Conservation (phyloP, 805 yeast species). For the Lachancea quebecensis region DNA sequence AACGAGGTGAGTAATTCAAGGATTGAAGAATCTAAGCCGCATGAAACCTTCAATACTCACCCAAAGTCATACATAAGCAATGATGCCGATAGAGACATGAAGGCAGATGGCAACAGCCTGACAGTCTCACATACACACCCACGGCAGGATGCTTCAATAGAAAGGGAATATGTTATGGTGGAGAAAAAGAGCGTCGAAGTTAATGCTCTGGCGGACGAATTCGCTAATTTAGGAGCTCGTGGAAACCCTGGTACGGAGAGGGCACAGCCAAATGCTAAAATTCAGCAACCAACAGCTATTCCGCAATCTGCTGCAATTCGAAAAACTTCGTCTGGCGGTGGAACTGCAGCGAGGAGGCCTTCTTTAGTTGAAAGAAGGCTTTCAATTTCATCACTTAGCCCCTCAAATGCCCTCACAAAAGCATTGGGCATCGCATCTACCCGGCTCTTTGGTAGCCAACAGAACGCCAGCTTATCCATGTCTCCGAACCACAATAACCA, state of each 20-base stretch:
- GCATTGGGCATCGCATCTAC: slow-evolving; percentile 86
- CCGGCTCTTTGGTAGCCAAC: slow-evolving; percentile 60
- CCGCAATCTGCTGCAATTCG: slow-evolving; percentile 8
- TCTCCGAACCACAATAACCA: slow-evolving; percentile 19
- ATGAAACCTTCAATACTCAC: neutral
- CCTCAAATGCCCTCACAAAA: slow-evolving; percentile 81
- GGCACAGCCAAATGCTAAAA: slow-evolving; percentile 16
- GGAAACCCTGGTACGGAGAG: slow-evolving; percentile 39
- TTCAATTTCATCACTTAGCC: slow-evolving; percentile 60
- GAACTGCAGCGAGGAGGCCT: slow-evolving; percentile 48
- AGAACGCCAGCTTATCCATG: slow-evolving; percentile 16
- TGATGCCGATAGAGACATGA: neutral
- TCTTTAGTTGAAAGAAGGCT: slow-evolving; percentile 57
- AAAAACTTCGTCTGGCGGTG: slow-evolving; percentile 40
- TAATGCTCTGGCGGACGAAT: slow-evolving; percentile 89
- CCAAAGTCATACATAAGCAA: slow-evolving; percentile 10
- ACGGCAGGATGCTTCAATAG: slow-evolving; percentile 48
- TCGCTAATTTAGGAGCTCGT: slow-evolving; percentile 51
- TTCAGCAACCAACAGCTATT: slow-evolving; percentile 13
- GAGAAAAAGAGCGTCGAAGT: slow-evolving; percentile 94
- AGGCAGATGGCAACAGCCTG: slow-evolving; percentile 1
- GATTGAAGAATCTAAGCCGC: slow-evolving; percentile 6
- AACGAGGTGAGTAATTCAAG: slow-evolving; percentile 13
- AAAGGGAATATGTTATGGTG: slow-evolving; percentile 87
- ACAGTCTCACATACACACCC: neutral